Evolutionary conservation across 345 rosid species (phyloP), one percentile per base, ranked within the genome.

Genomic region (Aurinia saxatilis): DNA sequence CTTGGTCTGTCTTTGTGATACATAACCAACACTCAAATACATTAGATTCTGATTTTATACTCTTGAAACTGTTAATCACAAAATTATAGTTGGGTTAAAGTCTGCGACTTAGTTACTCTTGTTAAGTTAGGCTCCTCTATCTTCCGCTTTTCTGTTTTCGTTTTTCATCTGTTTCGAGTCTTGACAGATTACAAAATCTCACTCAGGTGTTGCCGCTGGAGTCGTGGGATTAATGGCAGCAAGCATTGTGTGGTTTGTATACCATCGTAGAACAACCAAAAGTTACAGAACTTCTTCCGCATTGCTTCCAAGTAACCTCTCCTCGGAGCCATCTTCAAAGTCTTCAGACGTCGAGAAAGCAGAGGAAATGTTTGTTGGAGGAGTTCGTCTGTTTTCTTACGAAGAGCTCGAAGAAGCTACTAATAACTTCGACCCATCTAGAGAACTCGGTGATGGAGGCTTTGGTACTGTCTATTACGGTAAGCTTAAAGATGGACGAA

Each of bases 391-490:
- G 38, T 89, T 89, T 76, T 68, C 80, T 59, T 89, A 85, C 18
- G 50, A 18, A 0, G 95, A 89, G 56, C 98, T 92, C 9, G 80
- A 74, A 54, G 73, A 64, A 58, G 98, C 96, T 1, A 92, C 96
- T 2, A 67, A 80, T 65, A 60, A 79, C 55, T 92, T 92, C 57
- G 95, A 86, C 70, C 76, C 86, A 4, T 42, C 75, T 0, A 77
- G 17, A 59, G 93, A 92, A 75, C 91, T 89, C 25, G 98, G 98
- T 21, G 95, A 85, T 66, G 98, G 98, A 50, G 96, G 96, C 73
- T 91, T 83, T 65, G 96, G 95, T 69, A 84, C 88, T 17, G 98
- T 92, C 8, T 92, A 84, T 19, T 67, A 78, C 62, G 98, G 98
- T 78, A 83, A 81, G 67, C 93, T 92, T 16, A 80, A 36, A 61